Percentiles rank a stretch among this genome's conserved stretches.
Conservation (phyloP, 2,329 filamentous ascomycete species). For the Monosporascus sp. region DNA sequence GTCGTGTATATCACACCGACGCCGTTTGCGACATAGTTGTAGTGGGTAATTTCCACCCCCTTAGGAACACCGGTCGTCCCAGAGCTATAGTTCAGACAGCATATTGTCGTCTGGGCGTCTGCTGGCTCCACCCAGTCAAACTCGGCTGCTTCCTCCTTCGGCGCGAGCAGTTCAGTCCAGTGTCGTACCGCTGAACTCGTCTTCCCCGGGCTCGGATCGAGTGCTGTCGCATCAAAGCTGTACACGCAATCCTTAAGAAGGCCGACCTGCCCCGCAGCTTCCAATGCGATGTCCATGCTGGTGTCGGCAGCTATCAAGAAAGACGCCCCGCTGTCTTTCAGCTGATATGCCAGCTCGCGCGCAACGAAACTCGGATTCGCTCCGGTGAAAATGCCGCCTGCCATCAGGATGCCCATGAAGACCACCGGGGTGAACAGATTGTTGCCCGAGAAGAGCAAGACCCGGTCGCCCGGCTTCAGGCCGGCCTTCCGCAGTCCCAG, state of each 20-base stretch:
- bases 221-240: conserved; percentile 55
- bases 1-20: conserved; percentile 49
- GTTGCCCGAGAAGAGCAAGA: conserved; percentile 70
- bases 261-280: conserved; percentile 56
- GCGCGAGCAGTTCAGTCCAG: conserved; percentile 24
- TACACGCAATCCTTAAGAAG: conserved; percentile 55
- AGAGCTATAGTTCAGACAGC: conserved; percentile 73
- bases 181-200: conserved; percentile 20
- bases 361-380: conserved; percentile 67
- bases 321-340: conserved; percentile 63
- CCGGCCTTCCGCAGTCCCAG: conserved; percentile 61
- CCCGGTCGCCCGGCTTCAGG: conserved; percentile 61
- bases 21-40: conserved; percentile 69
- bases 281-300: conserved; percentile 57
- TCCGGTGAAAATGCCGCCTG: conserved; percentile 72
- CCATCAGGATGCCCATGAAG: conserved; percentile 70
- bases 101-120: conserved; percentile 47
- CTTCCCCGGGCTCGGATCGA: conserved; percentile 19
- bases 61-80: conserved; percentile 80
- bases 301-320: conserved; percentile 61
- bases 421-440: conserved; percentile 66
- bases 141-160: conserved; percentile 36
- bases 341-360: conserved; percentile 69
- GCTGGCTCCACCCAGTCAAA: conserved; percentile 61
- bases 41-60: conserved; percentile 76